A percentile compares a stretch with the other conserved stretches of the same genome.
phyloP scores from a whole-genome alignment of 345 rosid species.

The Schrenkiella parvula region DNA sequence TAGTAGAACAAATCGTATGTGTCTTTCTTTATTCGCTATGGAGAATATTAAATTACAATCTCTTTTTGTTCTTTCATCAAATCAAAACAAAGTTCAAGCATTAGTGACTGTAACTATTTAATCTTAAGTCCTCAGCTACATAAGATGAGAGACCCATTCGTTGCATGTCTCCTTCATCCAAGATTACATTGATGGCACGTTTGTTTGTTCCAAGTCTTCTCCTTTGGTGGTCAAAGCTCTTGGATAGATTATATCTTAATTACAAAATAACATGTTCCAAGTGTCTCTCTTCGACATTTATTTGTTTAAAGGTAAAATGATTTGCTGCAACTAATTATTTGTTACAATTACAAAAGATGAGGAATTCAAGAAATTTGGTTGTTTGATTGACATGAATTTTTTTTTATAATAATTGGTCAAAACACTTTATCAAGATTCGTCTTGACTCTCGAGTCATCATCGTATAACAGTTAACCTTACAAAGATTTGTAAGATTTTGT shows the following conservation, averaged over 20 bases:
- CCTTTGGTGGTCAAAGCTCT: neutral
- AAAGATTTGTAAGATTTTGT: neutral
- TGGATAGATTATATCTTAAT: neutral
- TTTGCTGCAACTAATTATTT: neutral
- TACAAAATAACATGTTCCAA: neutral
- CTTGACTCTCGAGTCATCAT: neutral
- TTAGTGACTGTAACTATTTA: neutral
- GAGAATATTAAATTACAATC: neutral
- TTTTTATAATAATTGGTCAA: neutral
- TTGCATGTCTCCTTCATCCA: neutral
- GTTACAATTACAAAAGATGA: neutral
- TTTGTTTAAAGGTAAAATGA: neutral
- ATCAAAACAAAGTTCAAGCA: neutral
- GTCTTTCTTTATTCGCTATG: neutral
- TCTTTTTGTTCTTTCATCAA: neutral
- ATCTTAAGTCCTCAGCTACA: neutral
- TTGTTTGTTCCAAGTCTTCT: neutral
- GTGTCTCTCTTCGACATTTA: neutral
- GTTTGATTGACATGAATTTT: neutral
- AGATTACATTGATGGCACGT: neutral
- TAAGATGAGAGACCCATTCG: neutral
- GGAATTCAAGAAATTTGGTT: neutral
- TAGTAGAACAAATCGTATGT: conserved; percentile 1
- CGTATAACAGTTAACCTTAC: neutral
- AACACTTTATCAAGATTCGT: neutral